Percentiles rank a stretch among this genome's conserved stretches.
phyloP scores from a whole-genome alignment of 1,139 yeast species.

The Candida albicans region DNA sequence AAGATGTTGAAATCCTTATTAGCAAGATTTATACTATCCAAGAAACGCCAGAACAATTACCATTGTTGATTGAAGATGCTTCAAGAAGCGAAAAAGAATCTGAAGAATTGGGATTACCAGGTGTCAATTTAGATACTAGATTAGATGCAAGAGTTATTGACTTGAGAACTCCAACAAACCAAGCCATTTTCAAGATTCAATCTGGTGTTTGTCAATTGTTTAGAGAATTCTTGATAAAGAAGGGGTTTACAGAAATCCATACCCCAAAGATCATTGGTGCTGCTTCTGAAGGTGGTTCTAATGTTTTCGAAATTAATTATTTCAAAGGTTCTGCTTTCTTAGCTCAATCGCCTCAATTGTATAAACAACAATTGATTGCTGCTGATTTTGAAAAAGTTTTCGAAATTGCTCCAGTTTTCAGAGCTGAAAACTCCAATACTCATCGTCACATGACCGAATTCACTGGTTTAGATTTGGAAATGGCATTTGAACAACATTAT shows the following conservation, averaged over 20 bases:
- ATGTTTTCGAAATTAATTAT: constrained; percentile 89
- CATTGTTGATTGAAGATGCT: constrained; percentile 94
- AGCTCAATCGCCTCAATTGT: constrained; percentile 97
- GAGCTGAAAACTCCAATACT: constrained; percentile 98
- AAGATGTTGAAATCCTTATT: constrained; percentile 83
- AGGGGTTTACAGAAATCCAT: constrained; percentile 84
- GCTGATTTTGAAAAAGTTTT: constrained; percentile 96
- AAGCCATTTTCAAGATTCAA: constrained; percentile 93
- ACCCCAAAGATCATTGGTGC: constrained; percentile 95
- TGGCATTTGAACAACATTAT: constrained; percentile 97
- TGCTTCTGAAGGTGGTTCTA: constrained; percentile 97
- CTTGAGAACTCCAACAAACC: constrained; percentile 94
- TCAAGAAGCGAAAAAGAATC: constrained; percentile 94
- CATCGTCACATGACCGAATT: constrained; percentile 99
- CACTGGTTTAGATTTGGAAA: constrained; percentile 94
- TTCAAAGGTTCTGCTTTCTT: constrained; percentile 90
- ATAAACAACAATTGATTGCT: constrained; percentile 96
- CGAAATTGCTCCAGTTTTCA: constrained; percentile 96
- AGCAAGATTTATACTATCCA: constrained; percentile 72
- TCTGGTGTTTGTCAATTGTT: constrained; percentile 85
- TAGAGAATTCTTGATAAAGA: constrained; percentile 75
- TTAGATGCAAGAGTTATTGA: constrained; percentile 94
- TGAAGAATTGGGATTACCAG: constrained; percentile 86
- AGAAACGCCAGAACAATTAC: constrained; percentile 90
- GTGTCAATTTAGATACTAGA: constrained; percentile 94